Base-by-base conservation (phyloP, 2,329 filamentous ascomycete genomes). In the Aphanocladium album region DNA sequence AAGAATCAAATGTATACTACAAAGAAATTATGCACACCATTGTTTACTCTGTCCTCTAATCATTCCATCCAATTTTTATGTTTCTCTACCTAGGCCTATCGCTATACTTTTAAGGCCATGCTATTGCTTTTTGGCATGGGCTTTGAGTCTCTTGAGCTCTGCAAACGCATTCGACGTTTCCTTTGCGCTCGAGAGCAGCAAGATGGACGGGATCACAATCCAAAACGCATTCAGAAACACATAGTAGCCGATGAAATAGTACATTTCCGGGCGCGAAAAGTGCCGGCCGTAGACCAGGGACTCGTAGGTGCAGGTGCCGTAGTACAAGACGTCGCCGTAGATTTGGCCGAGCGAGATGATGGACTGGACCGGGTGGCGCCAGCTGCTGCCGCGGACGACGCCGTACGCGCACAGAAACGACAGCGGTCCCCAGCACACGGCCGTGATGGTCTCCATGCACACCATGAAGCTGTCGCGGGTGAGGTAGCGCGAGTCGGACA, bases 281-380 rank as follows among this genome's bases (percentile, higher is more conserved):
- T 68, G 64, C 2, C 68, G 68, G 0, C 69, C 73, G 9, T 63
- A 63, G 7, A 70, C 64, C 11, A 68, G 61, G 35, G 73, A 65
- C 45, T 79, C 75, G 43, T 76, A 73, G 0, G 73, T 61, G 61
- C 70, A 73, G 6, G 74, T 80, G 2, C 68, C 71, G 60, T 74
- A 78, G 71, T 80, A 81, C 33, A 81, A 66, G 6, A 76, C 73
- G 57, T 76, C 70, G 50, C 79, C 79, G 66, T 80, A 85, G 17
- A 76, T 64, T 66, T 76, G 74, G 11, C 74, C 74, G 14, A 73
- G 62, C 61, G 68, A 71, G 65, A 76, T 63, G 65, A 74, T 64
- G 39, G 66, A 60, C 67, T 80, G 76, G 41, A 80, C 64, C 5
- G 76, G 73, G 61, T 80, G 72, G 12, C 78, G 76, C 21, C 74